A percentile compares a stretch with the other conserved stretches of the same genome.
These are phyloP conservation scores for Metahyphopichia silvanorum DNA, from an alignment of 805 yeast genomes.

Conservation along the genomic window DNA sequence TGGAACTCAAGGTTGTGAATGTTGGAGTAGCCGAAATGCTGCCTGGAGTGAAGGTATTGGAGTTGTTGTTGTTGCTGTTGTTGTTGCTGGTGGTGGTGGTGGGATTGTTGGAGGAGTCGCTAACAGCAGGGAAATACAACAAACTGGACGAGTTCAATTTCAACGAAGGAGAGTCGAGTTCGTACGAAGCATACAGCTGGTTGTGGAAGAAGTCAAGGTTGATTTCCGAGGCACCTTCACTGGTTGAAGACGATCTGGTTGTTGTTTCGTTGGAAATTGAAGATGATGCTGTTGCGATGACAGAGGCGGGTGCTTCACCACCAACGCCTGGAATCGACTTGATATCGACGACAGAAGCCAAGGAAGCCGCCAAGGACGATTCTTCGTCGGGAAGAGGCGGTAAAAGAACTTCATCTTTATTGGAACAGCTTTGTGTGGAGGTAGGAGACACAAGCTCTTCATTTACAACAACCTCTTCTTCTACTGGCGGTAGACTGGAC, in stretches of 20 bases:
- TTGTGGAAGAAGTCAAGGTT: background rate
- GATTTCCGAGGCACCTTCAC: background rate
- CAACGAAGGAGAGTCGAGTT: conserved; percentile 21
- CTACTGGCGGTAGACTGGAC: too few relatives aligned
- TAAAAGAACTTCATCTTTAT: conserved; percentile 15
- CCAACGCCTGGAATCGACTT: too few relatives aligned
- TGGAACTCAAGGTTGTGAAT: background rate
- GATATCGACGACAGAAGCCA: too few relatives aligned
- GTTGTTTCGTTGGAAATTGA: too few relatives aligned
- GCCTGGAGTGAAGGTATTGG: background rate
- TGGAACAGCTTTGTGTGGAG: too few relatives aligned
- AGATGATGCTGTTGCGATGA: too few relatives aligned
- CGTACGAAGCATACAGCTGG: conserved; percentile 14
- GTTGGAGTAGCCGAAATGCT: too few relatives aligned
- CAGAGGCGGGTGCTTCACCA: too few relatives aligned
- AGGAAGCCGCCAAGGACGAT: too few relatives aligned
- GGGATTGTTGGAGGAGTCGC: conserved; percentile 6
- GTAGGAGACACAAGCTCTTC: too few relatives aligned
- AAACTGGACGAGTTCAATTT: background rate
- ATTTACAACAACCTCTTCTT: too few relatives aligned
- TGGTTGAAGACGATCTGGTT: too few relatives aligned
- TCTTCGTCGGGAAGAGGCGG: conserved; percentile 30
- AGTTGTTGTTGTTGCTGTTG: background rate
- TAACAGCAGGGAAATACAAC: background rate
- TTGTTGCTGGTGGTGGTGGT: conserved; percentile 1